A percentile compares a stretch with the other conserved stretches of the same genome.
Conservation (phyloP, 2,329 filamentous ascomycete species). For the Fusarium nurragi region DNA sequence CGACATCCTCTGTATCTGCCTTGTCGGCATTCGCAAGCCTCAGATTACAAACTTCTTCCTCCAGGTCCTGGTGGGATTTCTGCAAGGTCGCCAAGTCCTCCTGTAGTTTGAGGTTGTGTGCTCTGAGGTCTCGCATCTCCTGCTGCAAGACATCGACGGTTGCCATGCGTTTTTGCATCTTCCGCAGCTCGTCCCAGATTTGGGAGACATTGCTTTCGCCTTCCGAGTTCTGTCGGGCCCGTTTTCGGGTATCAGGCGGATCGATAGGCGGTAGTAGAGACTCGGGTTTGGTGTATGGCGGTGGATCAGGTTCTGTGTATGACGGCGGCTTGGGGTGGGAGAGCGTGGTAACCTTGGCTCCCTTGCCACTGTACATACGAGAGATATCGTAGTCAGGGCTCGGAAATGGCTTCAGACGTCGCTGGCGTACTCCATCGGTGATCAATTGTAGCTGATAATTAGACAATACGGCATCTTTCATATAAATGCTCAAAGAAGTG, state of each 20-base stretch:
- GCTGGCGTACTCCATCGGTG: neutral
- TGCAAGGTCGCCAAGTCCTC: no score
- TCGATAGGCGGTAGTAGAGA: neutral
- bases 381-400: slow-evolving; percentile 1
- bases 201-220: neutral
- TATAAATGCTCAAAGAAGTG: slow-evolving; percentile 1
- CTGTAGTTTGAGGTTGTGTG: no score
- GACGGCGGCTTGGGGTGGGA: neutral
- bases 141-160: no score
- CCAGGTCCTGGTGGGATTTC: no score
- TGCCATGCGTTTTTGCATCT: no score
- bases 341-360: neutral
- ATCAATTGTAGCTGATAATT: neutral
- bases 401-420: neutral
- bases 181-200: slow-evolving; percentile 1
- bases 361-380: slow-evolving; percentile 10
- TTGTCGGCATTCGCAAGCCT: no score
- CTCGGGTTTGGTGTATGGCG: neutral
- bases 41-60: no score
- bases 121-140: no score
- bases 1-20: no score
- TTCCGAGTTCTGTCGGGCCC: neutral
- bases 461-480: slow-evolving; percentile 2
- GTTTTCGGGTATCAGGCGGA: neutral
- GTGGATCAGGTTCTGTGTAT: neutral